Evolutionary conservation across 345 rosid genomes (phyloP).

Genomic region (Geranium rotundifolium): DNA sequence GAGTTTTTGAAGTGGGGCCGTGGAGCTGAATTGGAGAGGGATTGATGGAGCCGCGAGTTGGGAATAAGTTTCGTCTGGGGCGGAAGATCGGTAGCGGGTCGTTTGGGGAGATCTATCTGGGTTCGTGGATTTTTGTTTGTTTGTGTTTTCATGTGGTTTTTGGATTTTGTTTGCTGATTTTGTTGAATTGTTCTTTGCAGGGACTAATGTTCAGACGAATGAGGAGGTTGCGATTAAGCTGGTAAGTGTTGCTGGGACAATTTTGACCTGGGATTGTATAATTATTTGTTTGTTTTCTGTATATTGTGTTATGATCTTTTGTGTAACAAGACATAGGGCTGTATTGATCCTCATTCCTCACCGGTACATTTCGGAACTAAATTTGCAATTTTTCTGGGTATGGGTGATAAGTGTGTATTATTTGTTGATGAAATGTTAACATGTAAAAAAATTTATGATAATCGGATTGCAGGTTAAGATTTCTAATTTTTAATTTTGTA

Average conservation of each 20-base stretch:
- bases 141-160: slow-evolving; percentile 1
- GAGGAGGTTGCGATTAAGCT: slow-evolving; percentile 99
- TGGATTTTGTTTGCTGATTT: background rate
- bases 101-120: slow-evolving; percentile 94
- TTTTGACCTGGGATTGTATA: background rate
- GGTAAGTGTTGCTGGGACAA: slow-evolving; percentile 37
- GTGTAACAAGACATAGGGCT: too few species aligned
- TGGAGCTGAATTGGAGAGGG: background rate
- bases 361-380: too few species aligned
- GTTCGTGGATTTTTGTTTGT: slow-evolving; percentile 25
- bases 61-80: slow-evolving; percentile 80
- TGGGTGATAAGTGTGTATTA: too few species aligned
- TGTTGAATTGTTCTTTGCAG: slow-evolving; percentile 23
- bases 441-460: too few species aligned
- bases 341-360: too few species aligned
- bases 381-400: too few species aligned
- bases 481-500: too few species aligned
- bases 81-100: slow-evolving; percentile 97
- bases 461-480: too few species aligned
- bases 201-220: slow-evolving; percentile 80
- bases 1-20: background rate
- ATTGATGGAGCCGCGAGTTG: slow-evolving; percentile 78
- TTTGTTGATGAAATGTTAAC: too few species aligned
- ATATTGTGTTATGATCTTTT: background rate
- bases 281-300: background rate